Base-by-base conservation (phyloP, 1,284 basidiomycete species). In the Hymenochaete sp. region DNA sequence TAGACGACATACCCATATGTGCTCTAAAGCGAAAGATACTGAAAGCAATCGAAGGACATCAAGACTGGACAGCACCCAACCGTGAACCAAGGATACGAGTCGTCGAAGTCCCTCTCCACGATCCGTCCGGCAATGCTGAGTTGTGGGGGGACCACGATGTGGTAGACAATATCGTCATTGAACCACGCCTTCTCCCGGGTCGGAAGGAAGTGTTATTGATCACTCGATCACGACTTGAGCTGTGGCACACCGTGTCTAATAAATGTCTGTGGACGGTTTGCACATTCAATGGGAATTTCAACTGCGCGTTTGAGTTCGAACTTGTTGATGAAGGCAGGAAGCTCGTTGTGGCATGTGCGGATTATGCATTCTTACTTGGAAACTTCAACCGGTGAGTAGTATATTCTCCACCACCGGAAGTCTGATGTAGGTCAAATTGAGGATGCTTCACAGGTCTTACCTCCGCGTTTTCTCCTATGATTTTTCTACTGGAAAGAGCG, bases 391-490 rank as follows among this genome's bases (percentile, higher is more conserved):
- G 5, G 5, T 35, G 11, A 13, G n/a, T n/a, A n/a, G n/a, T n/a
- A 13, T 18, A 24, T 41, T n/a, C 32, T 19, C 5, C 5, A 6
- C 13, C 19, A 7, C 16, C 21, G 9, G 6, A 3, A 18, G 11
- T 44, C 4, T 16, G 11, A 3, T 14, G 11, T 2, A 11, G 5
- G 14, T 6, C 11, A 8, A 16, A 35, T 13, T n/a, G n/a, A n/a
- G 33, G 41, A 33, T 35, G 43, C 22, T 16, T n/a, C n/a, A n/a
- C n/a, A n/a, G n/a, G n/a, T n/a, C n/a, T n/a, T n/a, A 31, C 6
- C 33, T 44, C 26, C 33, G 43, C 25, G 14, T 44, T n/a, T 44
- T 25, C 21, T 36, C 43, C 14, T 44, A 37, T 19, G 43, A 44
- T 19, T 37, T n/a, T n/a, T n/a, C n/a, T n/a, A n/a, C n/a, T n/a